Evolutionary conservation across 805 yeast genomes (phyloP), one percentile per base, ranked within the genome.

Genomic region (Cephaloascus fragrans): DNA sequence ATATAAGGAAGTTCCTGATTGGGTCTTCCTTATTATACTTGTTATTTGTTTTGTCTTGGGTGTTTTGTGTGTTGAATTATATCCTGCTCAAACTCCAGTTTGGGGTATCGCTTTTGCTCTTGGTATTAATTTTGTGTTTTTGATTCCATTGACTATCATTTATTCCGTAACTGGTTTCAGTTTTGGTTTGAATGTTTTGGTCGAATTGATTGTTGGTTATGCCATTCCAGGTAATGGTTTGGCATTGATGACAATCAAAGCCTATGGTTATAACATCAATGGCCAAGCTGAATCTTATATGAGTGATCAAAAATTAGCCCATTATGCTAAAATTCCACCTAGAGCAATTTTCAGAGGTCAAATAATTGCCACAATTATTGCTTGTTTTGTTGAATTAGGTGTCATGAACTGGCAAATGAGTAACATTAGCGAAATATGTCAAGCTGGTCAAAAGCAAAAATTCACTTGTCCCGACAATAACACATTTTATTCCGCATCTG

Each of bases 1-100:
- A 12, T 65, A 65, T 42, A 55, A 55, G 2, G 71, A 65, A 41
- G 70, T 65, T 18, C 71, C 71, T 2, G 64, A 59, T 39, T 55
- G 58, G 58, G 45, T 71, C 78, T 75, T 67, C 47, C 39, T 70
- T 9, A 37, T 52, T 4, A 62, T 73, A 15, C 51, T 77, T 20
- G 40, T 69, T 20, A 45, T 59, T 1, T 65, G 78, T 20, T 53
- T 75, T 1, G 49, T 56, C 3, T 62, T 70, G 43, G 77, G 75
- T 1, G 53, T 66, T 9, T 34, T 52, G 0, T 55, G 62, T 35
- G 64, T 62, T 5, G 15, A 48, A 18, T 48, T 63, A 17, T 69
- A 56, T 44, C 73, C 71, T 6, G n/a, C 33, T 31, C 15, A 46
- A 16, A 53, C 53, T 12, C 57, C 57, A 2, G 55, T 53, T 4